Percentiles rank a stretch among this genome's conserved stretches.
phyloP scores from a whole-genome alignment of 2,329 filamentous ascomycete genomes.

The Diaporthe sp. region DNA sequence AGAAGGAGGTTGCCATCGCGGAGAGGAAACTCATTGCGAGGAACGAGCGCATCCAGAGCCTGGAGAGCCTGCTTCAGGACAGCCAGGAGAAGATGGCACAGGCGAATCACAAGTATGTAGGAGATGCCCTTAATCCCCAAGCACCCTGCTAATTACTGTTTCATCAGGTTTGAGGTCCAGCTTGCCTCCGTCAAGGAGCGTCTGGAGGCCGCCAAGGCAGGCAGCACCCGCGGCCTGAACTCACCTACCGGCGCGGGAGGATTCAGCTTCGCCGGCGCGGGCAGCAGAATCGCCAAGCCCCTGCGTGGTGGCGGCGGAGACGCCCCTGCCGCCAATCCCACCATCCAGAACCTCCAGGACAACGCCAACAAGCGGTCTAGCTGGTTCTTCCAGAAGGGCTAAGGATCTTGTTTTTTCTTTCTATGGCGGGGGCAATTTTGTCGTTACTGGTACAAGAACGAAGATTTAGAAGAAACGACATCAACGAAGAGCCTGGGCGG shows the following conservation, averaged over 20 bases:
- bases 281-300: constrained; percentile 78
- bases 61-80: constrained; percentile 93
- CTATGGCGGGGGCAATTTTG: constrained; percentile 5
- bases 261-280: constrained; percentile 77
- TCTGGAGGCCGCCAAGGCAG: constrained; percentile 92
- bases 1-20: constrained; percentile 99
- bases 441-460: constrained; percentile 17
- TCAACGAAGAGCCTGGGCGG: constrained; percentile 23
- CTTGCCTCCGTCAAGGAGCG: constrained; percentile 98
- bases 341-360: constrained; percentile 67
- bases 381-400: constrained; percentile 79
- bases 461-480: constrained; percentile 27
- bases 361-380: constrained; percentile 76
- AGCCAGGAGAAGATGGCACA: constrained; percentile 98
- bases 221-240: constrained; percentile 86
- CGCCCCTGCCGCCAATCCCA: constrained; percentile 62
- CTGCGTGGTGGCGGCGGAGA: constrained; percentile 73
- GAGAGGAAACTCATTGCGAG: constrained; percentile 96
- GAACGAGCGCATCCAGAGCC: constrained; percentile 95
- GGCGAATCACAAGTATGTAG: constrained; percentile 92
- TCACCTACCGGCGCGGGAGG: constrained; percentile 70
- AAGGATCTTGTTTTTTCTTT: background rate
- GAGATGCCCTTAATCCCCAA: constrained; percentile 27
- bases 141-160: constrained; percentile 35
- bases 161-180: constrained; percentile 92